Percentiles rank a stretch among this genome's conserved stretches.
Evolutionary conservation across 2,329 filamentous ascomycete species (phyloP).

Genomic region (Clonostachys solani): DNA sequence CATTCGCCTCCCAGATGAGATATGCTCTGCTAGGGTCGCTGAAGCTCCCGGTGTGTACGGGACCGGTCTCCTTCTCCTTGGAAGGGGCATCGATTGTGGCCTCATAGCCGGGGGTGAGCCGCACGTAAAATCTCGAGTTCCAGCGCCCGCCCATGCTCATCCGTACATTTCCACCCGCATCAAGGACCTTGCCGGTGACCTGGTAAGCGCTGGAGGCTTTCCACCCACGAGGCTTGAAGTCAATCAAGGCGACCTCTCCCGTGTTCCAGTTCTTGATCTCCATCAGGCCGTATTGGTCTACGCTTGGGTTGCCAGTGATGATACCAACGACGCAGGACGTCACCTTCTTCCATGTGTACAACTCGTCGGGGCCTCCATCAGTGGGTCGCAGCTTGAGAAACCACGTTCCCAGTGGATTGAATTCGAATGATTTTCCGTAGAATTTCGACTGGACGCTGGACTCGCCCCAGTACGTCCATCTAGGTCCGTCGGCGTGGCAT

Average conservation of each 20-base stretch:
- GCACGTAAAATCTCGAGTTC: conserved; percentile 96
- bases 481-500: conserved; percentile 84
- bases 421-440: conserved; percentile 95
- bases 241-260: conserved; percentile 80
- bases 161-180: conserved; percentile 71
- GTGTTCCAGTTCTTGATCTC: conserved; percentile 97
- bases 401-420: conserved; percentile 95
- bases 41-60: conserved; percentile 44
- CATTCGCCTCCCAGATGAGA: conserved; percentile 87
- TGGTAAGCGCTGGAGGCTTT: conserved; percentile 90
- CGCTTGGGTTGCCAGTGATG: conserved; percentile 90
- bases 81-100: conserved; percentile 59
- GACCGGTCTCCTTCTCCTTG: conserved; percentile 26
- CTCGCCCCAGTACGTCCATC: conserved; percentile 97
- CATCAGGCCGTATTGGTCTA: conserved; percentile 98
- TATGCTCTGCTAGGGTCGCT: conserved; percentile 72
- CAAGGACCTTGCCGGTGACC: conserved; percentile 80
- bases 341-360: conserved; percentile 99
- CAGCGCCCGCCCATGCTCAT: conserved; percentile 91
- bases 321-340: conserved; percentile 97
- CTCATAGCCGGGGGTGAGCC: conserved; percentile 87
- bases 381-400: conserved; percentile 81
- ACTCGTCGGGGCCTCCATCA: conserved; percentile 71
- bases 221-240: conserved; percentile 96
- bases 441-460: conserved; percentile 95